Evolutionary conservation across 2,329 filamentous ascomycete species (phyloP).

Genomic region (Pyrenochaeta sp.): DNA sequence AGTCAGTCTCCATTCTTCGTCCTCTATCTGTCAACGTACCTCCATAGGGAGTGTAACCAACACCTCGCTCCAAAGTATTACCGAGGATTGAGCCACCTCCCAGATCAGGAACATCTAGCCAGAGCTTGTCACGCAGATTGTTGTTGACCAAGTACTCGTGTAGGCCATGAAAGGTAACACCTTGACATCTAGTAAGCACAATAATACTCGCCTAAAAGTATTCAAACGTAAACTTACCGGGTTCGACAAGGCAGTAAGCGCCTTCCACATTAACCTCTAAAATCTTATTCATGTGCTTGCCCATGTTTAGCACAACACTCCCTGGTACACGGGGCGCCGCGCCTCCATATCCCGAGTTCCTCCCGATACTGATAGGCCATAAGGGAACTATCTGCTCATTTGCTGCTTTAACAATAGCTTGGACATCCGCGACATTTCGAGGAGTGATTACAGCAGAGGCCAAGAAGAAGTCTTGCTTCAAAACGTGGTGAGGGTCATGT

Average conservation of each 20-base stretch:
- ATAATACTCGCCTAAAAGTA: neutral
- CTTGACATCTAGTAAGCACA: neutral
- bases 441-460: conserved; percentile 56
- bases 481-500: conserved; percentile 54
- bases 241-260: conserved; percentile 53
- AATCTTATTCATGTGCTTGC: conserved; percentile 53
- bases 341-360: conserved; percentile 60
- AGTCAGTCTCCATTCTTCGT: neutral
- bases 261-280: conserved; percentile 50
- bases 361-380: conserved; percentile 48
- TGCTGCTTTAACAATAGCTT: conserved; percentile 34
- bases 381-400: conserved; percentile 42
- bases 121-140: conserved; percentile 47
- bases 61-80: conserved; percentile 43
- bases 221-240: conserved; percentile 35
- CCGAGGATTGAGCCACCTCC: conserved; percentile 43
- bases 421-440: conserved; percentile 41
- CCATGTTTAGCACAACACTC: conserved; percentile 56
- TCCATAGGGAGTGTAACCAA: conserved; percentile 43
- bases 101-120: conserved; percentile 52
- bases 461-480: conserved; percentile 54
- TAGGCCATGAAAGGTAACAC: conserved; percentile 56
- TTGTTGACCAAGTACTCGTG: conserved; percentile 53
- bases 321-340: conserved; percentile 57
- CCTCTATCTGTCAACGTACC: neutral